A percentile compares a stretch with the other conserved stretches of the same genome.
Evolutionary conservation across 176 grass and related monocot species (phyloP).

Genomic region (Avena eriantha): DNA sequence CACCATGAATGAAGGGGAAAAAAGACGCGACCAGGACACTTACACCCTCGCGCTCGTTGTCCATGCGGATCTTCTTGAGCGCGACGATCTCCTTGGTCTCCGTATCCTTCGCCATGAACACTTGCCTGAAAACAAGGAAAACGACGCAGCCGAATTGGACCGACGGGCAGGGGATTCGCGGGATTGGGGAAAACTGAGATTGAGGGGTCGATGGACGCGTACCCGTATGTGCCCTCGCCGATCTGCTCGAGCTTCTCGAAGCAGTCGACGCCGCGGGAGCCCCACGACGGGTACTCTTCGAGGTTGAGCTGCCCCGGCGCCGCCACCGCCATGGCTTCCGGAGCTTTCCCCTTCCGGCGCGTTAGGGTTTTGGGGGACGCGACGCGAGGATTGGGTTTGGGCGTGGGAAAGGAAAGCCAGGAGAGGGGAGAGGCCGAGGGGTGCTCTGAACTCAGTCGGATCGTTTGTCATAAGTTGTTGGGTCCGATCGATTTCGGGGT

Average conservation of each 20-base stretch:
- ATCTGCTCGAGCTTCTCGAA: slow-evolving; percentile 87
- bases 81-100: slow-evolving; percentile 84
- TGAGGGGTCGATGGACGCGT: neutral
- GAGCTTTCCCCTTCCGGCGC: neutral
- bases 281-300: slow-evolving; percentile 65
- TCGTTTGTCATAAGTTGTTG: neutral
- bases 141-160: neutral
- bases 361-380: slow-evolving; percentile 40
- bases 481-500: too few species aligned
- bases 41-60: slow-evolving; percentile 89
- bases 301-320: slow-evolving; percentile 70
- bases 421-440: neutral
- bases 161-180: neutral
- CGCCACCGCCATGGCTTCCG: slow-evolving; percentile 63
- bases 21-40: neutral
- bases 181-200: neutral
- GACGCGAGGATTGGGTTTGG: neutral
- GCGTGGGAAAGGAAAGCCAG: neutral
- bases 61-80: slow-evolving; percentile 96
- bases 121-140: slow-evolving; percentile 57
- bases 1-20: neutral
- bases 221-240: slow-evolving; percentile 82
- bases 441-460: neutral
- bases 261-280: slow-evolving; percentile 74
- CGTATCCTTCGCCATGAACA: slow-evolving; percentile 92